Evolutionary conservation across 2,329 filamentous ascomycete species (phyloP), one percentile per base, ranked within the genome.

Genomic region (Basipetospora sp.): DNA sequence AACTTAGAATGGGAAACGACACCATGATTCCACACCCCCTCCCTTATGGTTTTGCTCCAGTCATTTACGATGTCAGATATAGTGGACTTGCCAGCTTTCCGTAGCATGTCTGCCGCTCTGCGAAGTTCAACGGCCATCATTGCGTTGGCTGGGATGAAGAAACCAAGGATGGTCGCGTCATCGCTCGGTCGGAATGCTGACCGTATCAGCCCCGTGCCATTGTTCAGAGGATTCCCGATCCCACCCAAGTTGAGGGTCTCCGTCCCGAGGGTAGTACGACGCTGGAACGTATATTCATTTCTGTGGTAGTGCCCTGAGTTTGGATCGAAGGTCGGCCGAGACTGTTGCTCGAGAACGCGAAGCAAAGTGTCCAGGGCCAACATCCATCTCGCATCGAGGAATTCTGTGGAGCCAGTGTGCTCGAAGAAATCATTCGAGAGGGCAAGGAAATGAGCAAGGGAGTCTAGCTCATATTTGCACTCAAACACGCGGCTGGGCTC

Each of bases 401-500:
- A 94, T 2, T 80, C 78, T 1, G 69, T 80, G 0, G 83, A 88
- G 2, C 69, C 69, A 0, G 85, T 92, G 51, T 83, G 71, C 28
- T 80, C 74, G 59, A 90, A 70, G 58, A 93, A 96, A 48, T 94
- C 77, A 50, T 94, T 94, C 14, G 70, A 74, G 2, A 98, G 62
- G 0, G 81, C 76, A 5, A 98, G 69, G 55, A 98, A 98, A 52
- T 92, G 80, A 0, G 87, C 90, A 1, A 98, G 67, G 8, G 87
- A 94, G 59, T 98, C 90, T 16, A 98, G 75, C 62, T 98, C 90
- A 58, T 96, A 98, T 60, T 98, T 98, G 72, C 90, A 98, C 59
- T 98, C 90, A 46, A 94, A 98, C 3, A 98, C 90, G 34, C 77
- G 72, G 1, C 68, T 73, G 0, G 80, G 80, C 51, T 96, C 86